Conservation (phyloP, 345 rosid species). For the Syzygium jambos region DNA sequence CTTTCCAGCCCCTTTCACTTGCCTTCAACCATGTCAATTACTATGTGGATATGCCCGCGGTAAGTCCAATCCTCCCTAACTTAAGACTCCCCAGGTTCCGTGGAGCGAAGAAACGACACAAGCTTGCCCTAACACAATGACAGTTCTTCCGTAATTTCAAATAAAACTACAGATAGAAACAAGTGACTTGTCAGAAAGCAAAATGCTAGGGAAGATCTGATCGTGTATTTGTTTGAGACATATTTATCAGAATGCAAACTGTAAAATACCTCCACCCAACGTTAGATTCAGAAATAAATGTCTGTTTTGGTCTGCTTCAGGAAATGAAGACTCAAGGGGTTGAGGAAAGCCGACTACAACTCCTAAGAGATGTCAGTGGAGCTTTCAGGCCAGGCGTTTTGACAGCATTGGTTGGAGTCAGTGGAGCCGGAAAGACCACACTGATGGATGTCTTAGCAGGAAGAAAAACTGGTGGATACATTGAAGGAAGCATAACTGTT, state of each 20-base stretch:
- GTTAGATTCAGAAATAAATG: background rate
- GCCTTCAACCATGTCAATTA: conserved; percentile 24
- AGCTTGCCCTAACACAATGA: conserved; percentile 15
- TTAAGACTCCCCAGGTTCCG: background rate
- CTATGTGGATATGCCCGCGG: conserved; percentile 31
- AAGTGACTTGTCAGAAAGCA: background rate
- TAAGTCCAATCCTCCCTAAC: background rate
- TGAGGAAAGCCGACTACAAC: conserved; percentile 24
- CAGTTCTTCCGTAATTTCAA: conserved; percentile 21
- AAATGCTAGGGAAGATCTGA: background rate
- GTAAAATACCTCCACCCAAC: background rate
- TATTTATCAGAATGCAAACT: background rate
- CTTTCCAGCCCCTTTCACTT: conserved; percentile 30
- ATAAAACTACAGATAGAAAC: background rate
- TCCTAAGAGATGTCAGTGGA: conserved; percentile 26
- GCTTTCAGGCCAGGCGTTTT: conserved; percentile 37
- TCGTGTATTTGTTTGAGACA: background rate
- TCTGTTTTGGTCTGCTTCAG: conserved; percentile 3
- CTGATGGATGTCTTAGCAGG: conserved; percentile 47
- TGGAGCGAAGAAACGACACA: background rate
- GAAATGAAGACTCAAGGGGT: conserved; percentile 45
- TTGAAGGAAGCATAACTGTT: conserved; percentile 29
- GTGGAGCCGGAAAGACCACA: conserved; percentile 47
- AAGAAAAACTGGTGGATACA: conserved; percentile 37
- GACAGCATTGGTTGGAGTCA: conserved; percentile 38